These are phyloP conservation scores for Fraxinus americana DNA, from an alignment of 257 asterid species.

Conservation along the genomic window DNA sequence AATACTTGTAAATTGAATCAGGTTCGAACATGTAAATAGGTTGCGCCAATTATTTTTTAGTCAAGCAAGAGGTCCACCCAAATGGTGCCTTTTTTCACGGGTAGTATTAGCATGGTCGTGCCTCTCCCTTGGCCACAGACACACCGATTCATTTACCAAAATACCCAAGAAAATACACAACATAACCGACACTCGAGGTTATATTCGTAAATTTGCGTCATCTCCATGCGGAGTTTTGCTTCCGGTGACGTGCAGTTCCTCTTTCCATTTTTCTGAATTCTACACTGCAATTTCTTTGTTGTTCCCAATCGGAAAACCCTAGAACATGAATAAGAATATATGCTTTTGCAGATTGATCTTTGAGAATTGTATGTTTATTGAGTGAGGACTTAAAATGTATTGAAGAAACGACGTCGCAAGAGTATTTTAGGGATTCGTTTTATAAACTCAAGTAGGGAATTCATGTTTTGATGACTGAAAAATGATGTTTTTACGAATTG, in stretches of 20 bases:
- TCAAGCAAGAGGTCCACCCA: too few species aligned
- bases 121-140: background rate
- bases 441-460: conserved; percentile 1
- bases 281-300: background rate
- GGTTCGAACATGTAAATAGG: too few species aligned
- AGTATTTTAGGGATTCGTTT: conserved; percentile 13
- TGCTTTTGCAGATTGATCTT: background rate
- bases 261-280: background rate
- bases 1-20: too few species aligned
- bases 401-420: background rate
- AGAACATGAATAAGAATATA: background rate
- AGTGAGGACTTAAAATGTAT: background rate
- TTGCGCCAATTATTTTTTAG: too few species aligned
- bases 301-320: background rate
- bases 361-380: background rate
- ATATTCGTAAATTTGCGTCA: conserved; percentile 20
- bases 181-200: background rate
- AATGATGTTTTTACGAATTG: conserved; percentile 60
- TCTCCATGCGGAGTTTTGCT: background rate
- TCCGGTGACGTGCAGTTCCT: background rate
- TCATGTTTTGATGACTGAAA: conserved; percentile 37
- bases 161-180: background rate
- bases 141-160: conserved; percentile 13
- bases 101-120: background rate
- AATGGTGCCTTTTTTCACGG: too few species aligned